A percentile compares a stretch with the other conserved stretches of the same genome.
phyloP scores from a whole-genome alignment of 1,139 yeast genomes.

The Casaregolazyma suthepensis region DNA sequence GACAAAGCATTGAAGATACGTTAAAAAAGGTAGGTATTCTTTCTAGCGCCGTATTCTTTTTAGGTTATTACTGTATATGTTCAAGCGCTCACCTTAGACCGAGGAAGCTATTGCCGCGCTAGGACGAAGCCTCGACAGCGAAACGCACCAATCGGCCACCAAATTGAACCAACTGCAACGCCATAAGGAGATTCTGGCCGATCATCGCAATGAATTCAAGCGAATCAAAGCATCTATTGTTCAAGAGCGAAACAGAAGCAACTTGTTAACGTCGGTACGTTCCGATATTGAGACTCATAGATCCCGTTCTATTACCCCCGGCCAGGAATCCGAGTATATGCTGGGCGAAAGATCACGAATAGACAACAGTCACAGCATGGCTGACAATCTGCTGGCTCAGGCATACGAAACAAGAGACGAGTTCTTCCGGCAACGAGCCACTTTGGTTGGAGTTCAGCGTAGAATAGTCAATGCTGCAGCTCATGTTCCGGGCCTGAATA shows the following conservation, averaged over 20 bases:
- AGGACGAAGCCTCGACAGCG: constrained; percentile 48
- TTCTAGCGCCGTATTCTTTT: background rate
- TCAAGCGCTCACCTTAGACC: constrained; percentile 27
- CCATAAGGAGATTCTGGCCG: constrained; percentile 69
- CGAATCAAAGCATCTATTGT: constrained; percentile 54
- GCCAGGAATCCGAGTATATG: constrained; percentile 57
- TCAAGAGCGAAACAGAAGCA: constrained; percentile 71
- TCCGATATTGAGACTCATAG: constrained; percentile 65
- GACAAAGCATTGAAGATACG: constrained; percentile 18
- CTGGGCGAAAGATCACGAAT: constrained; percentile 71
- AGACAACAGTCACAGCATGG: constrained; percentile 64
- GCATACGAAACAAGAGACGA: constrained; percentile 90
- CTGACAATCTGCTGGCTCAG: constrained; percentile 72
- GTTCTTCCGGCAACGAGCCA: constrained; percentile 61
- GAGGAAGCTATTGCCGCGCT: constrained; percentile 38
- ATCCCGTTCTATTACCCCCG: constrained; percentile 35
- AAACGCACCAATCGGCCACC: constrained; percentile 56
- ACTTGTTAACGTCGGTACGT: constrained; percentile 68
- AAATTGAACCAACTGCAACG: constrained; percentile 78
- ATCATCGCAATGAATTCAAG: constrained; percentile 58
- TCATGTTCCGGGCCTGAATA: constrained; percentile 76
- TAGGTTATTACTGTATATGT: background rate
- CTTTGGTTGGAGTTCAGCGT: constrained; percentile 58
- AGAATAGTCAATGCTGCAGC: constrained; percentile 56
- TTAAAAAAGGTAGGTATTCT: constrained; percentile 20